These are phyloP conservation scores for Leersia perrieri DNA, from an alignment of 176 grass and related monocot genomes.

Conservation along the genomic window DNA sequence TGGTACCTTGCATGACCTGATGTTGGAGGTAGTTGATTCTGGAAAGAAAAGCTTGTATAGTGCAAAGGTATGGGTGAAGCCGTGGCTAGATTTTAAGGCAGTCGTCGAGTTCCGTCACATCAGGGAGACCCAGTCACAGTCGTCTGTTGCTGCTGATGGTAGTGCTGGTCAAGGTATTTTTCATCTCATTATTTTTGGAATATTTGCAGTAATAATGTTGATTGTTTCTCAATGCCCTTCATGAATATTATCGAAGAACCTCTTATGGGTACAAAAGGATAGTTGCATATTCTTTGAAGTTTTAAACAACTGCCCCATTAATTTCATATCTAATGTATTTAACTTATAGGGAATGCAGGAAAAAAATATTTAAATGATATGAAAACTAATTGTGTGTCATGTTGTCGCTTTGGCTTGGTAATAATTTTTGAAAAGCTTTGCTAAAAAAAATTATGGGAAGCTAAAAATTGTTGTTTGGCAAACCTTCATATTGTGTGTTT, in stretches of 20 bases:
- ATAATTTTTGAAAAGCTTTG: not conserved
- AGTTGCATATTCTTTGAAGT: not conserved
- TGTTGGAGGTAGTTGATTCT: slow-evolving; percentile 68
- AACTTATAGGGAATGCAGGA: not conserved
- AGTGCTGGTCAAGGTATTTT: slow-evolving; percentile 45
- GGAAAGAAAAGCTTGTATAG: slow-evolving; percentile 82
- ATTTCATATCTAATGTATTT: not conserved
- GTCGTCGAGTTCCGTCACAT: slow-evolving; percentile 69
- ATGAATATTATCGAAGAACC: not conserved
- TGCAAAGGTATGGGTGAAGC: slow-evolving; percentile 97
- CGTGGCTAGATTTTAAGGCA: slow-evolving; percentile 79
- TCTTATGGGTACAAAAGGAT: not conserved
- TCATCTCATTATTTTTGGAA: slow-evolving; percentile 1
- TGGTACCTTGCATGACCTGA: slow-evolving; percentile 68
- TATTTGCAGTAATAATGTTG: not conserved
- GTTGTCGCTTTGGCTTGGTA: not conserved
- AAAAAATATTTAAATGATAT: slow-evolving; percentile 3
- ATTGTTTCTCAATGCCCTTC: slow-evolving; percentile 1
- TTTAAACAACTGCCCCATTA: not conserved
- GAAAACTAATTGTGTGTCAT: not conserved
- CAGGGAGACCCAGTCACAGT: slow-evolving; percentile 26
- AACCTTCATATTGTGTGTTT: not conserved
- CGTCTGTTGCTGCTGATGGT: slow-evolving; percentile 33
- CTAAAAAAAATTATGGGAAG: not conserved
- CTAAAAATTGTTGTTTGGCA: not conserved